Percentiles rank a stretch among this genome's conserved stretches.
phyloP scores from a whole-genome alignment of 441 rosid genomes.

The Hura crepitans region DNA sequence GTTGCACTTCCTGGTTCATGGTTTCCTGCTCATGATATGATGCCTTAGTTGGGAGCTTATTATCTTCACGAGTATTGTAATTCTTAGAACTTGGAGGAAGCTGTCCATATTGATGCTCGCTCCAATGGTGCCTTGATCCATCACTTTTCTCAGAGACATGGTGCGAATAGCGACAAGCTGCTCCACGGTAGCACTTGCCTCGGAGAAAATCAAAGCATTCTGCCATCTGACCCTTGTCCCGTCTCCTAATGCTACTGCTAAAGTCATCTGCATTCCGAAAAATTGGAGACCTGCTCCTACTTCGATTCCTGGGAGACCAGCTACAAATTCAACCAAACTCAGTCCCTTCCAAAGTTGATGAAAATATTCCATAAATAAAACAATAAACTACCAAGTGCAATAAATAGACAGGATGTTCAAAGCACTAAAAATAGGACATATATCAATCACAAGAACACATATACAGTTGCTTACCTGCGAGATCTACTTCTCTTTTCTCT shows the following conservation, averaged over 20 bases:
- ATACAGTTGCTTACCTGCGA: slow-evolving; percentile 40
- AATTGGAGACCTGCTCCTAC: slow-evolving; percentile 46
- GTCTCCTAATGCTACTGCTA: slow-evolving; percentile 29
- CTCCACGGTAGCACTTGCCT: slow-evolving; percentile 61
- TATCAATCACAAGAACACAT: background rate
- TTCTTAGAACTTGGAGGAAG: slow-evolving; percentile 25
- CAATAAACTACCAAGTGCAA: background rate
- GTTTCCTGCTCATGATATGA: slow-evolving; percentile 26
- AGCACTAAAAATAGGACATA: background rate
- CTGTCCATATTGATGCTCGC: slow-evolving; percentile 32
- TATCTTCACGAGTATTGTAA: slow-evolving; percentile 27
- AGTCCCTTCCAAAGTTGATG: slow-evolving; percentile 11
- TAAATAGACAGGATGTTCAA: background rate
- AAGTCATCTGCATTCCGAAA: slow-evolving; percentile 29
- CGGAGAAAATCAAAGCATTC: slow-evolving; percentile 59
- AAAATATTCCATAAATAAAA: background rate
- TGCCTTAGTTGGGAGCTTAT: slow-evolving; percentile 23
- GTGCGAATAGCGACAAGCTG: slow-evolving; percentile 54
- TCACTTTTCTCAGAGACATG: slow-evolving; percentile 38
- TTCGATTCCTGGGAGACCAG: slow-evolving; percentile 46
- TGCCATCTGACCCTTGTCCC: slow-evolving; percentile 35
- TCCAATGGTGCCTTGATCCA: slow-evolving; percentile 33
- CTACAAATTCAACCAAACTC: slow-evolving; percentile 31
- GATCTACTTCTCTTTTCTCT: slow-evolving; percentile 50
- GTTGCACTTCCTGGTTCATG: slow-evolving; percentile 23